Evolutionary conservation across 2,329 filamentous ascomycete genomes (phyloP).

Genomic region (Emmonsiellopsis sp.): DNA sequence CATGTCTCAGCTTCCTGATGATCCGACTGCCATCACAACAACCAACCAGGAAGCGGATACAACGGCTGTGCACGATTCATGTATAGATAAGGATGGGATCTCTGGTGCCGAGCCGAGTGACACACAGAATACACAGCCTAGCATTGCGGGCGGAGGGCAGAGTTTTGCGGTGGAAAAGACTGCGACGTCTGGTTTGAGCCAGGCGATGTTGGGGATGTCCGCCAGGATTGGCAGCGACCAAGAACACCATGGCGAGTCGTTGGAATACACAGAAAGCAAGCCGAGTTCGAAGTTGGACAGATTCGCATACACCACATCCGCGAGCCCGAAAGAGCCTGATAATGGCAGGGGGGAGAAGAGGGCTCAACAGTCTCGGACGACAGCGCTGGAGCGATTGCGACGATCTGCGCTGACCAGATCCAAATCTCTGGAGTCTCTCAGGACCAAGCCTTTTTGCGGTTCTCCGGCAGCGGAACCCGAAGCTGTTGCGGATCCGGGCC

Average conservation of each 20-base stretch:
- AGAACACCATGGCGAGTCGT: neutral
- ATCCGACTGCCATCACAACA: conserved; percentile 3
- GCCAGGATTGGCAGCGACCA: neutral
- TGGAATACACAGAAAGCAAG: neutral
- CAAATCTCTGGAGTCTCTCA: conserved; percentile 24
- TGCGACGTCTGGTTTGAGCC: neutral
- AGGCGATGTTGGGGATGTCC: neutral
- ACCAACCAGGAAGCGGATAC: no score
- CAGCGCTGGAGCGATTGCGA: conserved; percentile 32
- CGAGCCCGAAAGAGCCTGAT: neutral
- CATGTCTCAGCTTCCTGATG: conserved; percentile 37
- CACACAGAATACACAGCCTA: neutral
- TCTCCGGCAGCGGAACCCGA: neutral
- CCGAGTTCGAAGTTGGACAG: neutral
- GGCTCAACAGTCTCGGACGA: conserved; percentile 16
- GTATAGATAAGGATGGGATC: no score
- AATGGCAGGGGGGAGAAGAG: neutral
- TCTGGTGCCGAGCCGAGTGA: neutral
- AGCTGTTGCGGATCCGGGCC: no score
- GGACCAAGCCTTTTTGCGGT: neutral
- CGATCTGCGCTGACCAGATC: conserved; percentile 30
- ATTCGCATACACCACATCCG: neutral
- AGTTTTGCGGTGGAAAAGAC: neutral
- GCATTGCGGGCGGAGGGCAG: neutral
- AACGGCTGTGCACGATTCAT: no score